A percentile compares a stretch with the other conserved stretches of the same genome.
Conservation (phyloP, 768 basidiomycete genomes). For the Candolleomyces aberdarensis region DNA sequence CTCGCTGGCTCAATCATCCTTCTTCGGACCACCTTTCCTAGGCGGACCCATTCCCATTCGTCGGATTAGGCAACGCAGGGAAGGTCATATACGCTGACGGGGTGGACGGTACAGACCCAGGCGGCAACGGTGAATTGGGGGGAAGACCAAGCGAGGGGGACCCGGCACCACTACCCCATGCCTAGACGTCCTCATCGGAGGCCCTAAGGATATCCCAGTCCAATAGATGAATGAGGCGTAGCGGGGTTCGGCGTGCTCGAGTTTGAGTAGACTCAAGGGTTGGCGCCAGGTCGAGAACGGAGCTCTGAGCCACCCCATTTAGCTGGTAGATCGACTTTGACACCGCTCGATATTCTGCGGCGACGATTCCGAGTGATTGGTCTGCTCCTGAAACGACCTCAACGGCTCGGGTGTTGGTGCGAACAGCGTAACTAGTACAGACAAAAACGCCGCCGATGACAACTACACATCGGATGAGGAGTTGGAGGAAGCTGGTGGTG, state of each 20-base stretch:
- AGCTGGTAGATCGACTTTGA: conserved; percentile 48
- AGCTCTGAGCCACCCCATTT: conserved; percentile 71
- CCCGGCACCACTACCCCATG: conserved; percentile 6
- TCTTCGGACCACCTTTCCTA: conserved; percentile 29
- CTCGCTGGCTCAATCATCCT: conserved; percentile 29
- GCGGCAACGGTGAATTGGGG: no score
- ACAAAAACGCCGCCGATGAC: conserved; percentile 92
- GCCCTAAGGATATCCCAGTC: conserved; percentile 15
- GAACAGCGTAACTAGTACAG: conserved; percentile 75
- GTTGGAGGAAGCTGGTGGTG: conserved; percentile 76
- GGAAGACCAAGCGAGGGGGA: conserved; percentile 12
- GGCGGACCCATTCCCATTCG: conserved; percentile 26
- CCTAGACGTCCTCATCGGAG: conserved; percentile 20
- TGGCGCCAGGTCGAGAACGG: conserved; percentile 57
- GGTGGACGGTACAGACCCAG: conserved; percentile 28
- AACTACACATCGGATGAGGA: conserved; percentile 82
- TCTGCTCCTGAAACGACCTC: conserved; percentile 60
- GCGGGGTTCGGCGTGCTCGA: conserved; percentile 10
- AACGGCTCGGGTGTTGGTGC: conserved; percentile 60
- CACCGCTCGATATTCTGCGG: conserved; percentile 63
- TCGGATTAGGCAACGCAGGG: conserved; percentile 29
- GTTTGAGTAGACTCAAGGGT: conserved; percentile 42
- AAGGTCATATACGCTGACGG: conserved; percentile 30
- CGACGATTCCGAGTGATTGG: conserved; percentile 49
- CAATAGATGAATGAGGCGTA: conserved; percentile 15